Evolutionary conservation across 2,329 filamentous ascomycete species (phyloP).

Genomic region (Colletotrichum sp.): DNA sequence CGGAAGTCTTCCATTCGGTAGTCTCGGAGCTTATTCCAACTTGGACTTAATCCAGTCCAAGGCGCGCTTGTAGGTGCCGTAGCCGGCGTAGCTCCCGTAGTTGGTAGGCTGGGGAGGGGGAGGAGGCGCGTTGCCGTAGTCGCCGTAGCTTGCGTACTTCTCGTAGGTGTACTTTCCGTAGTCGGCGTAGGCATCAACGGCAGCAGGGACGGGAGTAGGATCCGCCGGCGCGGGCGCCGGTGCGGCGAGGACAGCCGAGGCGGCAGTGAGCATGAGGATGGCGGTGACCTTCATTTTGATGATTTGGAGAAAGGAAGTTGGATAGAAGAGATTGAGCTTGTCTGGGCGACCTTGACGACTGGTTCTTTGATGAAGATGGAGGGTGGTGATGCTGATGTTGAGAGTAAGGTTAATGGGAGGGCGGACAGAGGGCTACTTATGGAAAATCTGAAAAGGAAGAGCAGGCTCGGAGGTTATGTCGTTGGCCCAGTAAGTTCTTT

Average conservation of each 20-base stretch:
- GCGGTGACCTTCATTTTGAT: slow-evolving; percentile 34
- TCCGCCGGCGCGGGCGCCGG: slow-evolving; percentile 23
- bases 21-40: background rate
- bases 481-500: background rate
- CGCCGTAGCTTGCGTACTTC: slow-evolving; percentile 3
- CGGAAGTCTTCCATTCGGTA: background rate
- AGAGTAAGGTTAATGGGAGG: background rate
- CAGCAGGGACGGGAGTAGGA: background rate
- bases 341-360: background rate
- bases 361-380: background rate
- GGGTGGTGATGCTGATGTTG: background rate
- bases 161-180: slow-evolving; percentile 19
- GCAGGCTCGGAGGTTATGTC: background rate
- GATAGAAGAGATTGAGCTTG: background rate
- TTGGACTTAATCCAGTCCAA: background rate
- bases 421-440: slow-evolving; percentile 3
- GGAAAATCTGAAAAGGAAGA: background rate
- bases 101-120: background rate
- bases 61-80: slow-evolving; percentile 15
- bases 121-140: background rate
- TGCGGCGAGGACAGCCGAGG: slow-evolving; percentile 25
- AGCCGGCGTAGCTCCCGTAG: slow-evolving; percentile 14
- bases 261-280: slow-evolving; percentile 28
- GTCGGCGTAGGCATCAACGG: background rate
- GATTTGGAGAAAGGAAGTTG: background rate